These are phyloP conservation scores for Pythium folliculosum DNA, from an alignment of 352 stramenopile genomes.

Conservation along the genomic window DNA sequence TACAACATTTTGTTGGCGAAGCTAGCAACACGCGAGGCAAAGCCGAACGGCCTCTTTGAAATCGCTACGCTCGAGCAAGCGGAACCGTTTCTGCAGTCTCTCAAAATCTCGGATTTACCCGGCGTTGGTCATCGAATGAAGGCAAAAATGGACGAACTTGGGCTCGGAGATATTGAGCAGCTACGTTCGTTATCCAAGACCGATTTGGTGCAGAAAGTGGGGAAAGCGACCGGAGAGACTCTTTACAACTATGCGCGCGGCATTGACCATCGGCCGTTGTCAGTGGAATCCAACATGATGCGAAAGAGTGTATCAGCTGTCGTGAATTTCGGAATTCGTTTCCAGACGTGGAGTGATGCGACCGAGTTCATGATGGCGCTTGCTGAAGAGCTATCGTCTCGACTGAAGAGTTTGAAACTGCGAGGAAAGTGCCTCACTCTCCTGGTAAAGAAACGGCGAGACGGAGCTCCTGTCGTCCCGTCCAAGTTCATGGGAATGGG, in stretches of 20 bases:
- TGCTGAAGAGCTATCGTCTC: slow-evolving; percentile 65
- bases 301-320: slow-evolving; percentile 90
- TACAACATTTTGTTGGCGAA: slow-evolving; percentile 95
- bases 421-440: slow-evolving; percentile 71
- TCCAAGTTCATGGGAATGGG: slow-evolving; percentile 89
- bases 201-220: slow-evolving; percentile 62
- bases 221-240: slow-evolving; percentile 68
- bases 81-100: slow-evolving; percentile 61
- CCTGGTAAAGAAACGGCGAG: slow-evolving; percentile 79
- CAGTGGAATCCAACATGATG: slow-evolving; percentile 68
- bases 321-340: slow-evolving; percentile 93
- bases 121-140: slow-evolving; percentile 72
- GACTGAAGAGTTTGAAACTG: slow-evolving; percentile 65
- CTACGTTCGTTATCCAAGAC: slow-evolving; percentile 53
- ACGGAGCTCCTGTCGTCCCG: slow-evolving; percentile 68
- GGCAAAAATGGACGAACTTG: slow-evolving; percentile 69
- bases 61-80: slow-evolving; percentile 49
- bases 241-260: slow-evolving; percentile 79
- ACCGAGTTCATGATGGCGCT: slow-evolving; percentile 83
- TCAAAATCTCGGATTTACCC: slow-evolving; percentile 77
- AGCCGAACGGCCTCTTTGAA: slow-evolving; percentile 88
- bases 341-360: slow-evolving; percentile 74
- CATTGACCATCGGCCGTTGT: slow-evolving; percentile 68
- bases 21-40: slow-evolving; percentile 92
- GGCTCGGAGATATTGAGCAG: slow-evolving; percentile 62